phyloP scores from a whole-genome alignment of 805 yeast genomes.

The Torulaspora gathmanii region DNA sequence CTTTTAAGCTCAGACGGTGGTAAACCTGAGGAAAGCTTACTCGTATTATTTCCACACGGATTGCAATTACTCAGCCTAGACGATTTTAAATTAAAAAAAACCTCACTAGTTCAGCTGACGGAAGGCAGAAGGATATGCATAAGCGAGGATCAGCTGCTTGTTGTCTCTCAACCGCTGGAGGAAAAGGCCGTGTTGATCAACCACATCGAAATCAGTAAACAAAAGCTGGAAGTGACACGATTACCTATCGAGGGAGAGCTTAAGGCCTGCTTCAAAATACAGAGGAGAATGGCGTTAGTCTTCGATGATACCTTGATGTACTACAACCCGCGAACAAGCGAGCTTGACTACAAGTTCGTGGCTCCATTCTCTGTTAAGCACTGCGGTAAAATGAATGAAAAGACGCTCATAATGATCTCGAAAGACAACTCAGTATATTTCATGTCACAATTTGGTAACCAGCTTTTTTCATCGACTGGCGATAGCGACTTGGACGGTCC shows the following conservation, averaged over 20 bases:
- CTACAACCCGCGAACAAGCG: conserved; percentile 18
- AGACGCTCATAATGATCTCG: conserved; percentile 22
- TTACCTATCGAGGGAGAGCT: conserved; percentile 12
- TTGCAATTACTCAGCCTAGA: conserved; percentile 28
- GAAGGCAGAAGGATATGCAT: conserved; percentile 21
- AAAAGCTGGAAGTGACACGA: conserved; percentile 10
- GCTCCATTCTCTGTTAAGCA: conserved; percentile 17
- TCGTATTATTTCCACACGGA: conserved; percentile 31
- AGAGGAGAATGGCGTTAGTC: conserved; percentile 17
- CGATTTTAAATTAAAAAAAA: conserved; percentile 27
- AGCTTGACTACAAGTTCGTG: conserved; percentile 13
- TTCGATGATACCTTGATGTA: conserved; percentile 16
- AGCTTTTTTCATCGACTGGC: conserved; percentile 23
- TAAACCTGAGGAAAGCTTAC: conserved; percentile 22
- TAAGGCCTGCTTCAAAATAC: conserved; percentile 12
- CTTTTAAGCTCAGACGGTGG: conserved; percentile 16
- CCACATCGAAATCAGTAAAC: conserved; percentile 18
- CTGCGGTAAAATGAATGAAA: conserved; percentile 21
- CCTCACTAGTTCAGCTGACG: conserved; percentile 22
- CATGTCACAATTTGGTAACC: conserved; percentile 29
- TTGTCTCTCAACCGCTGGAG: conserved; percentile 13
- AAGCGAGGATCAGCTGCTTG: conserved; percentile 20
- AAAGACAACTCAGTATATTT: conserved; percentile 22
- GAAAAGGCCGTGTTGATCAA: conserved; percentile 8
- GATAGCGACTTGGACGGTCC: conserved; percentile 7